These are phyloP conservation scores for Polytrichum commune DNA, from an alignment of 225 moss, liverwort and hornwort species.

Conservation along the genomic window DNA sequence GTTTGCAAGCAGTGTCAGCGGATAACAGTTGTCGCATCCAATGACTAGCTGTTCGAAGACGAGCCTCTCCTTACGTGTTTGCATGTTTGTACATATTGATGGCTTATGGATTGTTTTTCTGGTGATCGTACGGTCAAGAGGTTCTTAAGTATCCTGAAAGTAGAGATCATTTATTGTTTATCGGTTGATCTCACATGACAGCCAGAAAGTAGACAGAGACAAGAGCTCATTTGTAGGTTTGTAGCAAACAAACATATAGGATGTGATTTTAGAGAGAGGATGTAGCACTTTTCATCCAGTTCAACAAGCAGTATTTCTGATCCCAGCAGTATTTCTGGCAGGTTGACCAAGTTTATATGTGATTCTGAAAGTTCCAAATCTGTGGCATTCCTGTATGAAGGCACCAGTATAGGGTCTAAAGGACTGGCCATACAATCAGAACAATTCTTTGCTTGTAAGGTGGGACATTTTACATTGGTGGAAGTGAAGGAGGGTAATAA, in stretches of 20 bases:
- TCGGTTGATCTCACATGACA: not conserved
- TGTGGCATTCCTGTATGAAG: too few relatives aligned
- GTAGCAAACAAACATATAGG: not conserved
- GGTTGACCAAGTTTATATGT: not conserved
- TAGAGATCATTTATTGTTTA: not conserved
- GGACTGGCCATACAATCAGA: too few relatives aligned
- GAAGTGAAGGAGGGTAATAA: too few relatives aligned
- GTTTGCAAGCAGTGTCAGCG: constrained; percentile 22
- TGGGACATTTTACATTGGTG: too few relatives aligned
- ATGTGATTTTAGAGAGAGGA: too few relatives aligned
- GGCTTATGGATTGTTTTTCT: constrained; percentile 13
- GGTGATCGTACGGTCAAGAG: not conserved
- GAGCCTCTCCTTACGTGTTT: constrained; percentile 5
- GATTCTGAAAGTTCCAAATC: not conserved
- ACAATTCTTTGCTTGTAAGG: too few relatives aligned
- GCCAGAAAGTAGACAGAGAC: not conserved
- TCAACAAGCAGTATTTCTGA: not conserved
- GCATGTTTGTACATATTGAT: constrained; percentile 15
- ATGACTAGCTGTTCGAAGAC: constrained; percentile 42
- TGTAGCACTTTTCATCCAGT: too few relatives aligned
- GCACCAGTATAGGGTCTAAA: too few relatives aligned
- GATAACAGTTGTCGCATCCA: constrained; percentile 31
- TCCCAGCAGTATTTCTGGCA: not conserved
- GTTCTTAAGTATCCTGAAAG: too few relatives aligned
- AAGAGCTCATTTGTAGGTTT: not conserved